Conservation (phyloP, 495 filamentous ascomycete species). For the Trichoderma asperelloides region DNA sequence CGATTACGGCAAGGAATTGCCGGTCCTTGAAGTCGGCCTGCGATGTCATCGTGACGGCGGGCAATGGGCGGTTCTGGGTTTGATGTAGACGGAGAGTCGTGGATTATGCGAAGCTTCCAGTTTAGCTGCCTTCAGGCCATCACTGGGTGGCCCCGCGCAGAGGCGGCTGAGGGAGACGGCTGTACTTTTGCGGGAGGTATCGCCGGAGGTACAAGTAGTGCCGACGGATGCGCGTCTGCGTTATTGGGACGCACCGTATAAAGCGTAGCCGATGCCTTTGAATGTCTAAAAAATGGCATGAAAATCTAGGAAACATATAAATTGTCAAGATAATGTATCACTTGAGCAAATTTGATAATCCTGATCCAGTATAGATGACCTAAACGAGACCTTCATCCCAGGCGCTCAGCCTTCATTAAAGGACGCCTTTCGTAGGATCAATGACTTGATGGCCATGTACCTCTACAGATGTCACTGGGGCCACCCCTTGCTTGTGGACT, state of each 20-base stretch:
- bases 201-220: neutral
- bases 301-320: too few species aligned
- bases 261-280: neutral
- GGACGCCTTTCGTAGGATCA: neutral
- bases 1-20: constrained; percentile 94
- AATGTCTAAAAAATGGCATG: too few species aligned
- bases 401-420: neutral
- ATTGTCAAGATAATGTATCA: too few species aligned
- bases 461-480: constrained; percentile 1
- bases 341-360: too few species aligned
- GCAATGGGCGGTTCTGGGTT: constrained; percentile 5
- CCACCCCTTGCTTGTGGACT: neutral
- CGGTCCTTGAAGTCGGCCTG: constrained; percentile 71
- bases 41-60: constrained; percentile 40
- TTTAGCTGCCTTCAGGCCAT: neutral
- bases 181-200: neutral
- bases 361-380: too few species aligned
- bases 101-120: neutral
- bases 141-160: constrained; percentile 2
- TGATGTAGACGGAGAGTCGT: neutral
- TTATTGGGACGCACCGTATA: neutral
- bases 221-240: neutral
- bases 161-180: neutral
- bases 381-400: too few species aligned
- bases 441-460: neutral